Evolutionary conservation across 331 rosid species (phyloP), one percentile per base, ranked within the genome.

Genomic region (Prunus yedoensis): DNA sequence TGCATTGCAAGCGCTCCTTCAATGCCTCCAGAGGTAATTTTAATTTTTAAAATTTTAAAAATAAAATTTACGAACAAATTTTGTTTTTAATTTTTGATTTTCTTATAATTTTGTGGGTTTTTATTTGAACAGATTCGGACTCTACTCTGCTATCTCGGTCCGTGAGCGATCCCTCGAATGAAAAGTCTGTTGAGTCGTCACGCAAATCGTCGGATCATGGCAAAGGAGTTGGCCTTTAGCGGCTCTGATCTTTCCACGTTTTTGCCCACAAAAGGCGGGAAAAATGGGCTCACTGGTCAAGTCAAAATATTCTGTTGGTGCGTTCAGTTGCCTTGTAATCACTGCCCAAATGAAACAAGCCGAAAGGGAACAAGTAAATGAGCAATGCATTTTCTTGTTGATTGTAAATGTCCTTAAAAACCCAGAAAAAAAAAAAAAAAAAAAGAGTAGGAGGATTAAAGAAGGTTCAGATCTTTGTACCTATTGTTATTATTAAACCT

Each of bases 1-100:
- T 95, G 60, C 99, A 95, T 71, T 95, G 99, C 89, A 95, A 95
- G 82, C 88, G 91, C 12, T 92, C 99, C 72, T 95, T 95, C 90
- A 88, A 90, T 78, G 97, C 97, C 2, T 85, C 90, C 0, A 81
- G 90, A 89, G 91, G 96, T 90, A 68, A 51, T 4, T 14, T 13
- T 50, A 21, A 14, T 16, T 49, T 1, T 23, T 23, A 23, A 23
- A 23, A 23, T 23, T 23, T 23, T 21, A 21, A n/a, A 23, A 23
- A 23, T 30, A 4, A 30, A 30, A 13, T 23, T 18, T 67, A 23
- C 23, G 1, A 10, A 32, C 2, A 46, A 61, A 4, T 5, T 18
- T 11, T 4, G 14, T 17, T 43, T 50, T 17, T 0, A 6, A 16
- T 28, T 14, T 4, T 14, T 57, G 7, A 70, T 35, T 56, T 51